These are phyloP conservation scores for Moesziomyces parantarcticus DNA, from an alignment of 1,284 basidiomycete genomes.

Conservation along the genomic window DNA sequence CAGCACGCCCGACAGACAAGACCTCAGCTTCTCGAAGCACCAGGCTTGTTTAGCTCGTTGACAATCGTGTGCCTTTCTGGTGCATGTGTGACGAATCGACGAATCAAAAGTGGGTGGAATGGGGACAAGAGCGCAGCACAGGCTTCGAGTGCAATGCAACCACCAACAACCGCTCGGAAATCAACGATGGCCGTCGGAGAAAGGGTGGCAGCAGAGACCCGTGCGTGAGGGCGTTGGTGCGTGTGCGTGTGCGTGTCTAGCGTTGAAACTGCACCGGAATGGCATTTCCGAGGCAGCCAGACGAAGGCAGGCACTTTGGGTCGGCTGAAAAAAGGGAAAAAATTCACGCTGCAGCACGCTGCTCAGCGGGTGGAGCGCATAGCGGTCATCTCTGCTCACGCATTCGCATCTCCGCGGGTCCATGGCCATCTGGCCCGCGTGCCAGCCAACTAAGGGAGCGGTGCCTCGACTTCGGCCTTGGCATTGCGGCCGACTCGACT, in stretches of 20 bases:
- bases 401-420: background rate
- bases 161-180: background rate
- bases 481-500: background rate
- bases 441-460: too few species aligned
- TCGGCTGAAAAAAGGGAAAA: background rate
- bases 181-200: background rate
- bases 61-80: too few species aligned
- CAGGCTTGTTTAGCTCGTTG: too few species aligned
- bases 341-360: background rate
- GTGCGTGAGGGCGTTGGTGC: background rate
- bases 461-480: background rate
- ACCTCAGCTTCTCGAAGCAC: too few species aligned
- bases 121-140: too few species aligned
- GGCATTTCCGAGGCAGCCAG: background rate
- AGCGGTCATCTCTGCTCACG: background rate
- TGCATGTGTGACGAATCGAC: too few species aligned
- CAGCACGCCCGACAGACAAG: background rate
- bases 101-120: background rate
- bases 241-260: background rate
- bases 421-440: background rate
- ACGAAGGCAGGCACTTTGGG: background rate
- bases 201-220: background rate
- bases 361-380: too few species aligned
- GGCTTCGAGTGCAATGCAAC: background rate
- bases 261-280: background rate